Conservation (phyloP, 495 filamentous ascomycete species). For the Platismatia glauca region DNA sequence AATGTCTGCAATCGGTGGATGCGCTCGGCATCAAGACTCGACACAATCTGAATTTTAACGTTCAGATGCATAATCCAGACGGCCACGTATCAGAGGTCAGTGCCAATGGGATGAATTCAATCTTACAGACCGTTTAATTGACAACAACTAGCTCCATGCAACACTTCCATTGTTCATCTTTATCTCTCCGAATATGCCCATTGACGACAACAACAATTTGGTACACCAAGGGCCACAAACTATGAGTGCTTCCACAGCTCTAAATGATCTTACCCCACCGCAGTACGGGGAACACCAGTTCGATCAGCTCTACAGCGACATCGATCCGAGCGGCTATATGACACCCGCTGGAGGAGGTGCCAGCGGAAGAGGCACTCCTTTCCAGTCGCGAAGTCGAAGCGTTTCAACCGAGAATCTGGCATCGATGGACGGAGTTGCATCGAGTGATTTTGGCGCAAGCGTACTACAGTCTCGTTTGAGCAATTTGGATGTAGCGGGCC, state of each 20-base stretch:
- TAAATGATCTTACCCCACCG: constrained; percentile 60
- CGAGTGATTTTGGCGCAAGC: constrained; percentile 41
- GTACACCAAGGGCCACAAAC: constrained; percentile 43
- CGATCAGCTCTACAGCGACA: constrained; percentile 80
- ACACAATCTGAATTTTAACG: constrained; percentile 77
- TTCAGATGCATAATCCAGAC: constrained; percentile 87
- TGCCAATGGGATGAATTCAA: not conserved
- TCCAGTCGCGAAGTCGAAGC: constrained; percentile 62
- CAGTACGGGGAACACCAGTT: constrained; percentile 79
- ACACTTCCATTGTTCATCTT: constrained; percentile 81
- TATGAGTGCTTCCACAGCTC: constrained; percentile 30
- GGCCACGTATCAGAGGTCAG: constrained; percentile 80
- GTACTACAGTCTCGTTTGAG: constrained; percentile 56
- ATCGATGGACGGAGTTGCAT: constrained; percentile 50
- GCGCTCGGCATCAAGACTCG: constrained; percentile 73
- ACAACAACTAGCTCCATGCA: constrained; percentile 55
- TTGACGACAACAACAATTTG: constrained; percentile 71
- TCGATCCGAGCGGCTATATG: constrained; percentile 66
- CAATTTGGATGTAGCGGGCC: constrained; percentile 36
- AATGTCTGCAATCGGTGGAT: constrained; percentile 81
- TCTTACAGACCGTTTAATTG: constrained; percentile 7
- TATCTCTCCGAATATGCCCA: constrained; percentile 81
- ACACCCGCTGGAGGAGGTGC: constrained; percentile 56
- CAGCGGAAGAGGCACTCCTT: constrained; percentile 69
- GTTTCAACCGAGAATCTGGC: constrained; percentile 73